phyloP scores from a whole-genome alignment of 345 rosid genomes.

The Hibiscus trionum region DNA sequence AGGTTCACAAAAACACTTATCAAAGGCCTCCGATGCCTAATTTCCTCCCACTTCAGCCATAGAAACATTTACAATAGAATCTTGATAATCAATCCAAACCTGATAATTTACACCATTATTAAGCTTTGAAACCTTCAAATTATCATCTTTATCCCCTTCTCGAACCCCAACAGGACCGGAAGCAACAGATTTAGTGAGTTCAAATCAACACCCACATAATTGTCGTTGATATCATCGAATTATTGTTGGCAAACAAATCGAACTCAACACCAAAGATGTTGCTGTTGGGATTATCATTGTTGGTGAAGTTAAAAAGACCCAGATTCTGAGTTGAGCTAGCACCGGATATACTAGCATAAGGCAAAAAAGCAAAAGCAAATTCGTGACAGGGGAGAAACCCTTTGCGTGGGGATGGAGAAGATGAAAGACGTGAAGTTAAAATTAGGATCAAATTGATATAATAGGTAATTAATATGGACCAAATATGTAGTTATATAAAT shows the following conservation, averaged over 20 bases:
- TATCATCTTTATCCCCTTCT: constrained; percentile 17
- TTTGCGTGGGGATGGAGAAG: no score
- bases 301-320: constrained; percentile 22
- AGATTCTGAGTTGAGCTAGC: no score
- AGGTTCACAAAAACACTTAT: constrained; percentile 14
- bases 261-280: constrained; percentile 39
- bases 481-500: no score
- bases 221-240: constrained; percentile 39
- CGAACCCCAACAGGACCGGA: constrained; percentile 28
- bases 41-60: constrained; percentile 26
- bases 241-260: constrained; percentile 37
- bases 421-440: no score
- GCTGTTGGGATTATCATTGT: constrained; percentile 18
- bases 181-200: constrained; percentile 28
- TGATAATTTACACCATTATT: constrained; percentile 25
- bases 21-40: constrained; percentile 24
- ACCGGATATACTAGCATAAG: no score
- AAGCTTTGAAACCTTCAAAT: constrained; percentile 16
- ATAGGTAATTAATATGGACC: no score
- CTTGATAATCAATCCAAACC: constrained; percentile 20
- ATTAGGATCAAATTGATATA: no score
- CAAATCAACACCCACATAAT: constrained; percentile 41
- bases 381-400: no score
- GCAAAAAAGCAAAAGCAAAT: no score
- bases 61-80: constrained; percentile 28